Evolutionary conservation across 176 grass and related monocot genomes (phyloP).

Genomic region (Zea mays): DNA sequence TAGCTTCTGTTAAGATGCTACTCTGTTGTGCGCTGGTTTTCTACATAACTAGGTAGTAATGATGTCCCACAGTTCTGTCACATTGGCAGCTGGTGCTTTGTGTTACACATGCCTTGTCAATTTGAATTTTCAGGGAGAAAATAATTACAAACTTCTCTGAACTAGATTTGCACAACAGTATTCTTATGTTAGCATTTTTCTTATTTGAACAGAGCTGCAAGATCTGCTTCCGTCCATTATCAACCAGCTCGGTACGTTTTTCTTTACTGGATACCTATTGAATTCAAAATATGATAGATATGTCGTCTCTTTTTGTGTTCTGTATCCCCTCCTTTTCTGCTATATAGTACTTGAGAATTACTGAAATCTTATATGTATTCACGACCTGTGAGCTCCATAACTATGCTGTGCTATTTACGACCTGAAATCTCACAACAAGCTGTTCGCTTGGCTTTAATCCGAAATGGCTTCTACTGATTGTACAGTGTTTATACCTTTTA

Average conservation of each 20-base stretch:
- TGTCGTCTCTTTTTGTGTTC: not conserved
- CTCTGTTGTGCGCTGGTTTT: not conserved
- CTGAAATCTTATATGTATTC: slow-evolving; percentile 14
- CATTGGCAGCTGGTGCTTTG: not conserved
- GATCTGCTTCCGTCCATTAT: slow-evolving; percentile 93
- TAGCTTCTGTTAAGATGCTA: not conserved
- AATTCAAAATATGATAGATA: not conserved
- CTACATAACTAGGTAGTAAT: not conserved
- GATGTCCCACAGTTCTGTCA: not conserved
- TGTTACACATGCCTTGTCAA: not conserved
- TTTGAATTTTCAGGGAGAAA: not conserved
- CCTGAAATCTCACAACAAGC: too few relatives aligned
- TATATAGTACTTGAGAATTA: not conserved
- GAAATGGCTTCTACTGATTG: too few relatives aligned
- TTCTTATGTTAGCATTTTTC: slow-evolving; percentile 11
- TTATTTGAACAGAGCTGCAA: slow-evolving; percentile 69
- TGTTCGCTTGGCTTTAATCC: too few relatives aligned
- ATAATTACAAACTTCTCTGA: not conserved
- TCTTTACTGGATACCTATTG: slow-evolving; percentile 8
- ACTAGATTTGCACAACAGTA: not conserved
- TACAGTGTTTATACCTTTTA: not conserved
- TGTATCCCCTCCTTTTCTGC: not conserved
- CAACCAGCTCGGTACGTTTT: slow-evolving; percentile 89
- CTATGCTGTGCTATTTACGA: not conserved
- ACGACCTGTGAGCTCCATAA: not conserved